These are phyloP conservation scores for Albugo laibachii DNA, from an alignment of 352 stramenopile species.

Conservation along the genomic window DNA sequence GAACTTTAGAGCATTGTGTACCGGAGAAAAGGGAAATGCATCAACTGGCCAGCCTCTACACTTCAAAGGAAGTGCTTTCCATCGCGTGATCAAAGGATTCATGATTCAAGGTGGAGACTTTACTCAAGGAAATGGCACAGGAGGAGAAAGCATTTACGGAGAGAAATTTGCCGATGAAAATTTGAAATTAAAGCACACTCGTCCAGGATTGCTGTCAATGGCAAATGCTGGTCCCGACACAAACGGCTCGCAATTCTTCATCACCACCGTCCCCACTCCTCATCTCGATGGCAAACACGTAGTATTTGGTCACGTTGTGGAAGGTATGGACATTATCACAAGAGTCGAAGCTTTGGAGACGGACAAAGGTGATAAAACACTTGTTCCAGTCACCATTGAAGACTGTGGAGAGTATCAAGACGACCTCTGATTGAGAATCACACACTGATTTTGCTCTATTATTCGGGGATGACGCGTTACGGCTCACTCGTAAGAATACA, in stretches of 20 bases:
- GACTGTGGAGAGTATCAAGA: slow-evolving; percentile 86
- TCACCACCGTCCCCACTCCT: slow-evolving; percentile 84
- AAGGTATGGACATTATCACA: slow-evolving; percentile 84
- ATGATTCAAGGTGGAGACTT: slow-evolving; percentile 95
- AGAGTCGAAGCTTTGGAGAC: slow-evolving; percentile 82
- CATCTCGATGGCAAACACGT: slow-evolving; percentile 97
- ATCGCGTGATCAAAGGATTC: slow-evolving; percentile 93
- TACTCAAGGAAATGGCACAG: slow-evolving; percentile 87
- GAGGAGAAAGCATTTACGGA: slow-evolving; percentile 87
- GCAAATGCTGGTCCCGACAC: slow-evolving; percentile 91
- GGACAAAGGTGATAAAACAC: slow-evolving; percentile 83
- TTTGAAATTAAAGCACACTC: slow-evolving; percentile 94
- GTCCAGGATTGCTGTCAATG: slow-evolving; percentile 90
- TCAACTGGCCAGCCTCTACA: slow-evolving; percentile 76
- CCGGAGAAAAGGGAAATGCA: slow-evolving; percentile 89
- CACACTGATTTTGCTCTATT: too few relatives aligned
- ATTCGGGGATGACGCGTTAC: too few relatives aligned
- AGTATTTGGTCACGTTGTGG: slow-evolving; percentile 89
- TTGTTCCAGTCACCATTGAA: slow-evolving; percentile 82
- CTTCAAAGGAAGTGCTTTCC: slow-evolving; percentile 96
- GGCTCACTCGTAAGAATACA: too few relatives aligned
- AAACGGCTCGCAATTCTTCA: slow-evolving; percentile 97
- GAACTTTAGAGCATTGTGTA: slow-evolving; percentile 97
- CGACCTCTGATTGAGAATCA: not conserved
- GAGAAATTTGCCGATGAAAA: slow-evolving; percentile 96